Base-by-base conservation (phyloP, 2,329 filamentous ascomycete genomes). In the Zarea fungicola region DNA sequence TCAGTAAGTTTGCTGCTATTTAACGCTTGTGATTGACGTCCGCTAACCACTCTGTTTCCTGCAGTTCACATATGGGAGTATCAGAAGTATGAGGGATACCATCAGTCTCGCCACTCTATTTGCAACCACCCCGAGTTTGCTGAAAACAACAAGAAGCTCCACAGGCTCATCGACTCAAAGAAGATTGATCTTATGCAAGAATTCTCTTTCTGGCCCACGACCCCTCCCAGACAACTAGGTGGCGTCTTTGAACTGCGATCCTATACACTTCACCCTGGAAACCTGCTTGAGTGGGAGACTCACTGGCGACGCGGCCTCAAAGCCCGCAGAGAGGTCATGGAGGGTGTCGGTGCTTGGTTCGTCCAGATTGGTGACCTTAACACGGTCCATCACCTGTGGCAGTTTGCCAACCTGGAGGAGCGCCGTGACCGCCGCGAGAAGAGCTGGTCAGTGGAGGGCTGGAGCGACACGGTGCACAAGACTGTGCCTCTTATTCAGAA, bases 11-110 rank as follows among this genome's bases (percentile, higher is more conserved):
- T 28, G 37, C 16, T n/a, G n/a, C 18, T n/a, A 22, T 5, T n/a
- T n/a, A n/a, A n/a, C n/a, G n/a, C n/a, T n/a, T n/a, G n/a, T n/a
- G n/a, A n/a, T n/a, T n/a, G n/a, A 10, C 29, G 34, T 13, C 43
- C 36, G 43, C 55, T 58, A 40, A 59, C 13, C 48, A 42, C 18
- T 34, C n/a, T n/a, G n/a, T 16, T 37, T 18, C n/a, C 14, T 37
- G 45, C 60, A 97, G 93, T 99, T 43, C 93, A 99, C 67, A 99
- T 99, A 62, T 99, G 93, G 93, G 93, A 99, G 69, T 99, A 99
- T 69, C 91, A 97, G 70, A 86, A 91, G 60, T 99, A 97, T 71
- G 80, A 91, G 59, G 93, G 93, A 53, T 97, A 97, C 69, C 93
- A 99, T 69, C 83, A 86, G 52, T 97, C 93, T 18, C 78, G 96